Base-by-base conservation (phyloP, 2,329 filamentous ascomycete species). In the Neurospora crassa region DNA sequence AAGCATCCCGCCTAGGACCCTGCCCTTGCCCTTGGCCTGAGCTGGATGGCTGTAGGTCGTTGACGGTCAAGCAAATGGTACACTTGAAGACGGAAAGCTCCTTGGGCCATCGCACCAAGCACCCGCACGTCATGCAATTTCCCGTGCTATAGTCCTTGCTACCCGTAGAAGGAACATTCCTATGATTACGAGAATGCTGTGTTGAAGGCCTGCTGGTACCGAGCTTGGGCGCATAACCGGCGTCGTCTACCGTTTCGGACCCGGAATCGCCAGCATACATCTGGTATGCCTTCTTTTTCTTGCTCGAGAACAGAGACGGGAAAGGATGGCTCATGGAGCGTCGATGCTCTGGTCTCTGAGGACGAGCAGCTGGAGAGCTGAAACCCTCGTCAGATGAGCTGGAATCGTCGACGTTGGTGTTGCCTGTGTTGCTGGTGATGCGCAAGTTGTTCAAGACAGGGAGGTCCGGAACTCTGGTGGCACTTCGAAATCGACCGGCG, bases 61-160 rank as follows among this genome's bases (percentile, higher is more conserved):
- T 97, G 78, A 97, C 89, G 20, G 92, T 96, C 76, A 92, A 83
- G 79, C 94, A 97, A 70, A 92, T 91, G 59, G 92, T 91, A 80
- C 94, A 97, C 76, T 93, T 88, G 80, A 96, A 97, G 45, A 91
- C 87, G 43, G 87, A 87, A 73, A 94, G 81, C 70, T 90, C 88
- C 73, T 86, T 88, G 1, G 93, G 93, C 90, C 93, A 97, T 71
- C 91, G 87, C 74, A 96, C 90, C 71, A 90, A 88, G 70, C 91
- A 91, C 76, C 91, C 92, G 80, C 94, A 97, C 42, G 93, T 94
- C 88, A 95, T 94, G 79, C 94, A 97, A 76, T 88, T 90, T 29
- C 92, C 91, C 41, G 88, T 90, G 40, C 85, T 84, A 77, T 91
- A 88, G 75, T 92, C 88, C 75, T 85, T 88, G 74, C 79, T 83